A percentile compares a stretch with the other conserved stretches of the same genome.
phyloP scores from a whole-genome alignment of 2,329 filamentous ascomycete species.

The Septoria linicola region DNA sequence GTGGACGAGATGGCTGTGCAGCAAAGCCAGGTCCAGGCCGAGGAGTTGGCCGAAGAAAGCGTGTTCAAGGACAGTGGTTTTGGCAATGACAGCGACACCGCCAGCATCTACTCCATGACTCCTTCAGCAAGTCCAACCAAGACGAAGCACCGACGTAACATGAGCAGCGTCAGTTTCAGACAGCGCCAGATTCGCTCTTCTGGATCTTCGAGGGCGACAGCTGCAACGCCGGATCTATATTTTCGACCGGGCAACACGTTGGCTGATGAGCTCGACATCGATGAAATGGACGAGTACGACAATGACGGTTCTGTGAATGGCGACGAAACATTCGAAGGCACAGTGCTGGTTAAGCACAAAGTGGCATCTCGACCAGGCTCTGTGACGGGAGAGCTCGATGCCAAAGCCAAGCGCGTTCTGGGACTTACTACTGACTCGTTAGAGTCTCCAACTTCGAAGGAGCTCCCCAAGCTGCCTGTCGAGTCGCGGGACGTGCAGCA shows the following conservation, averaged over 20 bases:
- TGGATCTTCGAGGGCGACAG: constrained; percentile 25
- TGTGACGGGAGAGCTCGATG: constrained; percentile 37
- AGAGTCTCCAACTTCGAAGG: constrained; percentile 16
- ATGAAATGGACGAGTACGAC: constrained; percentile 69
- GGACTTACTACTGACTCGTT: constrained; percentile 35
- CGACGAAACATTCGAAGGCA: constrained; percentile 58
- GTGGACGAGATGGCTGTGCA: constrained; percentile 80
- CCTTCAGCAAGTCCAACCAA: constrained; percentile 37
- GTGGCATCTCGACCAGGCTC: constrained; percentile 45
- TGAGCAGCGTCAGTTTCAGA: constrained; percentile 35
- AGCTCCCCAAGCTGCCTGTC: constrained; percentile 14
- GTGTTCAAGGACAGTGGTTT: constrained; percentile 58
- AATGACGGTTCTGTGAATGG: constrained; percentile 59
- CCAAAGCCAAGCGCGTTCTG: constrained; percentile 49
- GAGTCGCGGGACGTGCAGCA: constrained; percentile 18
- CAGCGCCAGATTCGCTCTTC: constrained; percentile 28
- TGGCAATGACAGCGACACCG: constrained; percentile 62
- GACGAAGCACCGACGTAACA: constrained; percentile 36
- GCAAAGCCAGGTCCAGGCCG: constrained; percentile 48
- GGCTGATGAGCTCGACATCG: constrained; percentile 87
- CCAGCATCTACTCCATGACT: constrained; percentile 60
- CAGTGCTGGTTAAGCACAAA: constrained; percentile 41
- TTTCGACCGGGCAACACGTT: constrained; percentile 70
- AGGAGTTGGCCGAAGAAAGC: constrained; percentile 57
- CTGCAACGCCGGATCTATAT: constrained; percentile 49